These are phyloP conservation scores for Alternaria longipes DNA, from an alignment of 2,329 filamentous ascomycete genomes.

Conservation along the genomic window DNA sequence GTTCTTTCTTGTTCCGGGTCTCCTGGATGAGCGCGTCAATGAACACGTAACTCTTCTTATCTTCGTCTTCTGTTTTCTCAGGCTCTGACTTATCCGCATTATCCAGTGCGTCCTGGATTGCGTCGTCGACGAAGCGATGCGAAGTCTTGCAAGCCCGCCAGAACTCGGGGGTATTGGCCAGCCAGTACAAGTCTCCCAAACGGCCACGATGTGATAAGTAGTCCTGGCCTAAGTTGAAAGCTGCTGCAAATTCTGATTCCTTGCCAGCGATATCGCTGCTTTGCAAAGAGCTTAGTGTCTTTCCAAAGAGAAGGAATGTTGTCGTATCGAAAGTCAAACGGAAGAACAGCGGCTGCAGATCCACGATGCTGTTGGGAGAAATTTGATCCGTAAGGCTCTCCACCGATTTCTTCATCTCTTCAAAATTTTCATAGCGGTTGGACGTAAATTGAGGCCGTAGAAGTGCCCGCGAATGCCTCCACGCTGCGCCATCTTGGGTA, in stretches of 20 bases:
- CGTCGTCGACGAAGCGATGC: conserved; percentile 19
- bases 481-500: conserved; percentile 33
- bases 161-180: conserved; percentile 32
- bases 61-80: conserved; percentile 24
- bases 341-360: conserved; percentile 53
- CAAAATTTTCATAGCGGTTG: conserved; percentile 41
- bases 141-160: conserved; percentile 25
- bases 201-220: conserved; percentile 16
- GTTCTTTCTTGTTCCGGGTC: conserved; percentile 70
- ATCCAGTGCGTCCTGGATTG: conserved; percentile 36
- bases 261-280: conserved; percentile 19
- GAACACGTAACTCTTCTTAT: conserved; percentile 70
- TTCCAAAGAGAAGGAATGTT: conserved; percentile 49
- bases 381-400: conserved; percentile 17
- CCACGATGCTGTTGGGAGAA: conserved; percentile 31
- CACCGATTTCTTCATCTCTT: conserved; percentile 43
- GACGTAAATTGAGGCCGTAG: conserved; percentile 47
- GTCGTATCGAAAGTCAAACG: conserved; percentile 50
- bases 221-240: conserved; percentile 32
- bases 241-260: conserved; percentile 24
- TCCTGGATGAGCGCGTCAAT: conserved; percentile 83
- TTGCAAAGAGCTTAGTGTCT: conserved; percentile 37
- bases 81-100: conserved; percentile 14
- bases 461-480: conserved; percentile 43
- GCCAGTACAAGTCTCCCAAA: conserved; percentile 42